Conservation (phyloP, 2,329 filamentous ascomycete species). For the Aspergillus sergii region DNA sequence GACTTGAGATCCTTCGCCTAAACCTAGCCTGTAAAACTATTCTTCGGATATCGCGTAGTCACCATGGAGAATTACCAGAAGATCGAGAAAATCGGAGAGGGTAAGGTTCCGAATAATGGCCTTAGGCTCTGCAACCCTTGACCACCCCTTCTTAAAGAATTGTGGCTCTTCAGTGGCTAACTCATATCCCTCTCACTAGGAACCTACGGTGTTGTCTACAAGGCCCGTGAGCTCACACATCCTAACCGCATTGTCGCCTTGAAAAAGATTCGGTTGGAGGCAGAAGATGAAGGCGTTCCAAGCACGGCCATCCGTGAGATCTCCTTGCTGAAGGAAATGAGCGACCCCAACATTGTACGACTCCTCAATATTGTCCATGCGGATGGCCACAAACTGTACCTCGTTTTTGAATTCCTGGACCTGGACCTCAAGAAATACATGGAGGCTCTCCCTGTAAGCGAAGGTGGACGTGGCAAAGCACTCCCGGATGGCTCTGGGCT, state of each 20-base stretch:
- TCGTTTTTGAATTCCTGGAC: slow-evolving; percentile 90
- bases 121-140: not conserved
- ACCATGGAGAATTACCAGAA: slow-evolving; percentile 95
- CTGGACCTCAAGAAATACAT: slow-evolving; percentile 95
- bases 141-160: not conserved
- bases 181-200: slow-evolving; percentile 54
- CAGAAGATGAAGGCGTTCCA: slow-evolving; percentile 91
- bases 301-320: slow-evolving; percentile 94
- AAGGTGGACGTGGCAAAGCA: slow-evolving; percentile 82
- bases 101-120: slow-evolving; percentile 52
- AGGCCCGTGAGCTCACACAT: slow-evolving; percentile 82
- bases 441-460: slow-evolving; percentile 81
- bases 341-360: slow-evolving; percentile 84
- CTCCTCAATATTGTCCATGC: slow-evolving; percentile 92
- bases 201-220: slow-evolving; percentile 95
- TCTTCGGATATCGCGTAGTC: not conserved
- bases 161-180: not conserved
- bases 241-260: slow-evolving; percentile 84
- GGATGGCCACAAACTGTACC: slow-evolving; percentile 91
- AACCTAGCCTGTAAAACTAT: slow-evolving; percentile 1
- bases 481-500: slow-evolving; percentile 74
- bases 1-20: not conserved
- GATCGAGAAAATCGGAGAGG: slow-evolving; percentile 94
- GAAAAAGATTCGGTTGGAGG: slow-evolving; percentile 94
- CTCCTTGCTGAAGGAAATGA: slow-evolving; percentile 91